A percentile compares a stretch with the other conserved stretches of the same genome.
Evolutionary conservation across 75 land plant species (phyloP).

Genomic region (Pinus albicaulis): DNA sequence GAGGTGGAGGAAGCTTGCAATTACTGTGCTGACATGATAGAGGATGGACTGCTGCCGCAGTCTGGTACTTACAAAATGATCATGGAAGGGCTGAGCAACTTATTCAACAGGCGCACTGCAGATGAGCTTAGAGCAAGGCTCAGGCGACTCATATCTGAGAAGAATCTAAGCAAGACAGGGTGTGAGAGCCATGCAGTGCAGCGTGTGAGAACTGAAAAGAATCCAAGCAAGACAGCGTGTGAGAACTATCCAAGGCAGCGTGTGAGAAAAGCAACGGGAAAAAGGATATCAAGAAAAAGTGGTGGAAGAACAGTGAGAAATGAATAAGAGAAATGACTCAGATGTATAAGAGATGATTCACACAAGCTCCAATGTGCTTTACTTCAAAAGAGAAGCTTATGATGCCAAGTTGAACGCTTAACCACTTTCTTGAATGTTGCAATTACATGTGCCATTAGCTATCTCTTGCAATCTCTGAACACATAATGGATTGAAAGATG

Average conservation of each 20-base stretch:
- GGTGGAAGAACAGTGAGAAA: slow-evolving; percentile 15
- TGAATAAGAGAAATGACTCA: neutral
- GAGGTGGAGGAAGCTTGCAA: slow-evolving; percentile 67
- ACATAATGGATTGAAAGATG: no score
- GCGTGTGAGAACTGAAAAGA: slow-evolving; percentile 30
- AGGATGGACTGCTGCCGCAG: slow-evolving; percentile 58
- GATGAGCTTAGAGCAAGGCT: slow-evolving; percentile 68
- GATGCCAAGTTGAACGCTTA: neutral
- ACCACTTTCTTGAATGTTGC: no score
- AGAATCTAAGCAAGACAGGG: slow-evolving; percentile 22
- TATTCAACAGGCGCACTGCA: slow-evolving; percentile 52
- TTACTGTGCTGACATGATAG: slow-evolving; percentile 66
- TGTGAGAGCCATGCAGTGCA: slow-evolving; percentile 56
- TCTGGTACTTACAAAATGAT: slow-evolving; percentile 70
- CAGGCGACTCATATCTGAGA: slow-evolving; percentile 57
- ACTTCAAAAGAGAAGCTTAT: neutral
- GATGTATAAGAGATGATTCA: neutral
- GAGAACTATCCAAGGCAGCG: slow-evolving; percentile 47
- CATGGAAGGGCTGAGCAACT: slow-evolving; percentile 61
- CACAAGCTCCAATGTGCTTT: neutral
- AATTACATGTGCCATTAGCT: no score
- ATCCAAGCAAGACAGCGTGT: slow-evolving; percentile 21
- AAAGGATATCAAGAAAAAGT: slow-evolving; percentile 20
- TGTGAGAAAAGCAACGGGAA: slow-evolving; percentile 45
- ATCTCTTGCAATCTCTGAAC: no score